Evolutionary conservation across 2,329 filamentous ascomycete genomes (phyloP).

Genomic region (Phaeosphaeriaceae sp.): DNA sequence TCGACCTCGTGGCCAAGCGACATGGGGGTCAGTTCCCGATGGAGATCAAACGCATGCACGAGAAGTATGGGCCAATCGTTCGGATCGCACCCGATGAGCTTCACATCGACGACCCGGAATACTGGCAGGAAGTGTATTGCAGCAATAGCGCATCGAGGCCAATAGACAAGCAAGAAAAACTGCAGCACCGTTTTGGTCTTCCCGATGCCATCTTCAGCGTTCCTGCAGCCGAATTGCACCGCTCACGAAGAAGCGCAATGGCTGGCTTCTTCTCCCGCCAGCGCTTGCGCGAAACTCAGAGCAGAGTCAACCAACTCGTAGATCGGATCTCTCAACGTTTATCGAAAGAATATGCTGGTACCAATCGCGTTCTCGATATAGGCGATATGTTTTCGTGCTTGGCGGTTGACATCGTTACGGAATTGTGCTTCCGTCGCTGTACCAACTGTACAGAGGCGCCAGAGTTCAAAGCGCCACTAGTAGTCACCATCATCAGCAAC

Average conservation of each 20-base stretch:
- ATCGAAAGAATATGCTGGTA: too few relatives aligned
- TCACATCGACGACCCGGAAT: slow-evolving; percentile 14
- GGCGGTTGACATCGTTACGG: too few relatives aligned
- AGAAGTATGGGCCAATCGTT: slow-evolving; percentile 16
- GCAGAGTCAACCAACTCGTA: neutral
- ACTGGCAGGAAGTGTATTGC: slow-evolving; percentile 1
- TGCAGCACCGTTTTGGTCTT: neutral
- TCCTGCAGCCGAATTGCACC: neutral
- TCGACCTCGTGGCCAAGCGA: slow-evolving; percentile 14
- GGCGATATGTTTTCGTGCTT: too few relatives aligned
- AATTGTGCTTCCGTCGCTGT: too few relatives aligned
- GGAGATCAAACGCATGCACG: slow-evolving; percentile 9
- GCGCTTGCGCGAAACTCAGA: neutral
- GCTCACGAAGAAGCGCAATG: neutral
- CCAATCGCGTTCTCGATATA: too few relatives aligned
- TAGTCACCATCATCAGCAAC: too few relatives aligned
- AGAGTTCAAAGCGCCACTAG: too few relatives aligned
- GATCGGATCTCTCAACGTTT: neutral
- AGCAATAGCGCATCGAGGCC: slow-evolving; percentile 9
- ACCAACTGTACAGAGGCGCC: too few relatives aligned
- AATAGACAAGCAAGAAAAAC: slow-evolving; percentile 7
- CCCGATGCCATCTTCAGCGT: neutral
- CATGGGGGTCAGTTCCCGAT: slow-evolving; percentile 11
- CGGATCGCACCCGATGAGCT: slow-evolving; percentile 15
- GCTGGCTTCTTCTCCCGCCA: neutral